These are phyloP conservation scores for Endothia cerciana DNA, from an alignment of 2,329 filamentous ascomycete species.

Conservation along the genomic window DNA sequence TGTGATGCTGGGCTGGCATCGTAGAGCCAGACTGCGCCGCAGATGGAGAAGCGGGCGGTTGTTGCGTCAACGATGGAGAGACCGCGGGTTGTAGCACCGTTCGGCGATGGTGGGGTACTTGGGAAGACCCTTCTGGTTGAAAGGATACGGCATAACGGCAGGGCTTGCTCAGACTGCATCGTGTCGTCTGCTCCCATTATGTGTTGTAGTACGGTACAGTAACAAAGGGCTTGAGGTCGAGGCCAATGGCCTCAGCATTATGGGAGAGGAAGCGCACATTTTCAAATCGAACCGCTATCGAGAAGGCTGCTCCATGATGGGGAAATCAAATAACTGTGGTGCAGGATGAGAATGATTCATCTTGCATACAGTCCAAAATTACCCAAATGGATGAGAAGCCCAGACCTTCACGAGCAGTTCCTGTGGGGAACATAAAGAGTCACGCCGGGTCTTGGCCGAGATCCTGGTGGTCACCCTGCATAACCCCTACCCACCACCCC, in stretches of 20 bases:
- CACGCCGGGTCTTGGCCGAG: background rate
- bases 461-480: background rate
- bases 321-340: background rate
- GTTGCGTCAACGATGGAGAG: constrained; percentile 50
- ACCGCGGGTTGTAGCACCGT: constrained; percentile 28
- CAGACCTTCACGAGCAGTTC: background rate
- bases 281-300: too few relatives aligned
- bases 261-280: too few relatives aligned
- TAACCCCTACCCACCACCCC: too few relatives aligned
- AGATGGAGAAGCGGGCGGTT: constrained; percentile 44
- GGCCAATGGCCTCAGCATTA: too few relatives aligned
- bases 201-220: background rate
- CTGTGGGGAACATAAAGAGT: background rate
- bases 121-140: constrained; percentile 23
- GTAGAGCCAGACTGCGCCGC: constrained; percentile 50
- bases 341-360: background rate
- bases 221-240: too few relatives aligned
- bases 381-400: background rate
- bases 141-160: constrained; percentile 1
- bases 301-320: too few relatives aligned
- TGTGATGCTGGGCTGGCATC: constrained; percentile 34
- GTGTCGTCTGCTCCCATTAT: background rate
- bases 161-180: background rate
- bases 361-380: background rate
- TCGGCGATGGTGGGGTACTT: background rate